These are phyloP conservation scores for Suhomyces panamericanus DNA, from an alignment of 1,139 yeast species.

Conservation along the genomic window DNA sequence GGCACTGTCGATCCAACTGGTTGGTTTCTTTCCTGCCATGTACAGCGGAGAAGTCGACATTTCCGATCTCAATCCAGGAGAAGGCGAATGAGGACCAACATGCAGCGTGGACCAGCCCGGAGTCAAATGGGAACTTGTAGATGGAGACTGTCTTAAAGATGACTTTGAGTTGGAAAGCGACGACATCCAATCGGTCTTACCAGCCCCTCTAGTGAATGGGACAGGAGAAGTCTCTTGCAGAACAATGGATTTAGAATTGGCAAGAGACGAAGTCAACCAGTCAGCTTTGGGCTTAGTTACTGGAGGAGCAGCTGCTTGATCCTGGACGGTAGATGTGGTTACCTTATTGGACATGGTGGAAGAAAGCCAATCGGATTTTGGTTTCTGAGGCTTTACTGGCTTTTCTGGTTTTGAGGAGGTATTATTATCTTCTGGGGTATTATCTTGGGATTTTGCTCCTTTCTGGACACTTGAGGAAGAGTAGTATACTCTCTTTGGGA, in stretches of 20 bases:
- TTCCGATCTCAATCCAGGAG: slow-evolving; percentile 1
- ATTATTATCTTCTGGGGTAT: background rate
- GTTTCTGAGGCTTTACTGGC: slow-evolving; percentile 14
- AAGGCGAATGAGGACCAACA: slow-evolving; percentile 5
- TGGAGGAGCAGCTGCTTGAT: slow-evolving; percentile 7
- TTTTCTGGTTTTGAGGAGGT: slow-evolving; percentile 5
- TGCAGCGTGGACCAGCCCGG: slow-evolving; percentile 8
- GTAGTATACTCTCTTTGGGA: slow-evolving; percentile 18
- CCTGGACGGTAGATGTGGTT: slow-evolving; percentile 14
- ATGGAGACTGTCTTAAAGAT: slow-evolving; percentile 12
- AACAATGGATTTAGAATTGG: slow-evolving; percentile 15
- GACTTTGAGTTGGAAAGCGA: slow-evolving; percentile 18
- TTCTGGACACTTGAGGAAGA: slow-evolving; percentile 14
- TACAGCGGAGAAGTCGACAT: slow-evolving; percentile 8
- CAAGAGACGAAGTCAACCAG: slow-evolving; percentile 18
- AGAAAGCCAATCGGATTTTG: slow-evolving; percentile 3
- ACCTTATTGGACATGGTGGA: slow-evolving; percentile 6
- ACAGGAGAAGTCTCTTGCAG: slow-evolving; percentile 8
- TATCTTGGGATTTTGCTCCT: slow-evolving; percentile 1
- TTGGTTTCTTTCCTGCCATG: slow-evolving; percentile 16
- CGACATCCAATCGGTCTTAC: slow-evolving; percentile 17
- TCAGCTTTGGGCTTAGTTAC: slow-evolving; percentile 16
- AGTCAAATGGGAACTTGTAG: slow-evolving; percentile 11
- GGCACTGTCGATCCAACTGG: slow-evolving; percentile 25
- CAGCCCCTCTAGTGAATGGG: background rate